These are phyloP conservation scores for Chaetomiaceae sp. DNA, from an alignment of 2,329 filamentous ascomycete species.

Conservation along the genomic window DNA sequence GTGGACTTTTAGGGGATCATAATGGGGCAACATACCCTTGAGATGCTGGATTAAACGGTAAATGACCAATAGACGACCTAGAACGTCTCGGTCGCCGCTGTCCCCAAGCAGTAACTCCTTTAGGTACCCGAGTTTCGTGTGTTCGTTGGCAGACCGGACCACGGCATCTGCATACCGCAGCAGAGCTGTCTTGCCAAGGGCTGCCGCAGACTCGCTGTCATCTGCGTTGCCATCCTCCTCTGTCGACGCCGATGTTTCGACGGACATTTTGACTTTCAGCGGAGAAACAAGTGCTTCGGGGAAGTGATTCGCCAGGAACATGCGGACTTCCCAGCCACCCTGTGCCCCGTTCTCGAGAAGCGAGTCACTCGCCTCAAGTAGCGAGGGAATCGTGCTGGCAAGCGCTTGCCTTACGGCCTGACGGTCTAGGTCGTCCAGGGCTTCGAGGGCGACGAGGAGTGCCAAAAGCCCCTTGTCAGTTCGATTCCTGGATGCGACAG, in stretches of 20 bases:
- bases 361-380: slow-evolving; percentile 23
- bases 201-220: slow-evolving; percentile 21
- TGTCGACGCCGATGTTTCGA: slow-evolving; percentile 14
- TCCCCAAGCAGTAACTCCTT: slow-evolving; percentile 35
- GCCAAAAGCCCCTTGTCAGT: slow-evolving; percentile 17
- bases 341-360: slow-evolving; percentile 22
- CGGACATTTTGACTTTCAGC: slow-evolving; percentile 33
- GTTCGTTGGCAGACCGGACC: slow-evolving; percentile 23
- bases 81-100: slow-evolving; percentile 29
- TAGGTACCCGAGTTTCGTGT: slow-evolving; percentile 38
- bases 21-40: slow-evolving; percentile 31
- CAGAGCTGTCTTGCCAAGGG: slow-evolving; percentile 31
- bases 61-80: slow-evolving; percentile 43
- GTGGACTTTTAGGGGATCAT: not conserved
- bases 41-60: slow-evolving; percentile 40
- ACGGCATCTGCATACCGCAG: slow-evolving; percentile 29
- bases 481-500: slow-evolving; percentile 14
- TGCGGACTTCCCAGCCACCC: slow-evolving; percentile 43
- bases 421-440: slow-evolving; percentile 21
- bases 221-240: slow-evolving; percentile 1
- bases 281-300: slow-evolving; percentile 31
- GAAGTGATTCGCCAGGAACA: slow-evolving; percentile 40
- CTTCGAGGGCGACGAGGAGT: slow-evolving; percentile 25
- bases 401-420: slow-evolving; percentile 16
- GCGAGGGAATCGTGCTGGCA: slow-evolving; percentile 5